A percentile compares a stretch with the other conserved stretches of the same genome.
These are phyloP conservation scores for Phaffia tasmanica DNA, from an alignment of 768 basidiomycete species.

Conservation along the genomic window DNA sequence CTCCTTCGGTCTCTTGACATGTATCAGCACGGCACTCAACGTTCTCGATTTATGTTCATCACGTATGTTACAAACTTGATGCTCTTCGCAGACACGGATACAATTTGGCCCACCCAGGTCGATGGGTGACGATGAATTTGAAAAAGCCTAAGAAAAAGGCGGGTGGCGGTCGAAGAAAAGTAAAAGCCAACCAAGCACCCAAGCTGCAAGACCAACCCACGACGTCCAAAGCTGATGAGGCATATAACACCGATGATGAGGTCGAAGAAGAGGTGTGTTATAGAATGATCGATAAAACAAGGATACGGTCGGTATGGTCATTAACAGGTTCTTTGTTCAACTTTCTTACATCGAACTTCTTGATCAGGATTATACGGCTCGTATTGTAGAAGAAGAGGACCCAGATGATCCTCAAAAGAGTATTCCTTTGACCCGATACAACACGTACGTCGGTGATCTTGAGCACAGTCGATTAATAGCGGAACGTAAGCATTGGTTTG, in stretches of 20 bases:
- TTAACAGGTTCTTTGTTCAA: background rate
- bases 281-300: conserved; percentile 29
- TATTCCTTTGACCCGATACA: conserved; percentile 63
- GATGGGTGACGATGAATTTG: conserved; percentile 67
- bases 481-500: too few species aligned
- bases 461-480: too few species aligned
- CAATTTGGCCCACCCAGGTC: conserved; percentile 58
- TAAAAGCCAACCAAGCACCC: conserved; percentile 40
- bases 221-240: conserved; percentile 22
- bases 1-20: conserved; percentile 6
- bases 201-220: conserved; percentile 24
- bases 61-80: background rate
- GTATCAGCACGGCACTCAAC: background rate
- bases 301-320: conserved; percentile 18
- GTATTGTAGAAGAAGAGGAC: conserved; percentile 35
- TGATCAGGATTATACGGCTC: background rate
- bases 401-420: conserved; percentile 57
- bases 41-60: background rate
- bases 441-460: conserved; percentile 40
- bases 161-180: conserved; percentile 40
- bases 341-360: background rate
- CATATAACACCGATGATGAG: conserved; percentile 25
- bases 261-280: conserved; percentile 32
- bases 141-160: conserved; percentile 50
- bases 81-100: conserved; percentile 55